Conservation (phyloP, 441 rosid genomes). For the Gossypium trilobum region DNA sequence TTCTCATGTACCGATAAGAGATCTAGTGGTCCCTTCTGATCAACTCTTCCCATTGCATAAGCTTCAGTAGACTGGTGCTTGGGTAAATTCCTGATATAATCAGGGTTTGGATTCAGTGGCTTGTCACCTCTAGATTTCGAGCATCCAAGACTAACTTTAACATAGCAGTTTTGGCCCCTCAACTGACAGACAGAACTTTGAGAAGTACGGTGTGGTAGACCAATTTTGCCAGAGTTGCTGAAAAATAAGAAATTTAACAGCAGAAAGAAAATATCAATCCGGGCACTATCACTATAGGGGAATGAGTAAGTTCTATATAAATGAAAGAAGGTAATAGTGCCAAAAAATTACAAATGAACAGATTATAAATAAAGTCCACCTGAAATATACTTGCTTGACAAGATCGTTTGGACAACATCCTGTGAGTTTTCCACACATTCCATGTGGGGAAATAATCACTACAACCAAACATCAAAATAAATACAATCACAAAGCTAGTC, state of each 20-base stretch:
- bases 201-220: slow-evolving; percentile 61
- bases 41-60: slow-evolving; percentile 46
- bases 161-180: slow-evolving; percentile 65
- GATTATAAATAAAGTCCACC: slow-evolving; percentile 33
- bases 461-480: slow-evolving; percentile 25
- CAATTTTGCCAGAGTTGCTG: slow-evolving; percentile 61
- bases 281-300: slow-evolving; percentile 1
- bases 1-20: slow-evolving; percentile 39
- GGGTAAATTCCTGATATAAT: slow-evolving; percentile 38
- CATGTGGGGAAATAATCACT: slow-evolving; percentile 97
- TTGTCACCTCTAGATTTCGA: slow-evolving; percentile 44
- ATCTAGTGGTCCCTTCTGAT: slow-evolving; percentile 47
- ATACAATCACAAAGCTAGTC: slow-evolving; percentile 21
- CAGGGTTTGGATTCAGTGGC: slow-evolving; percentile 36
- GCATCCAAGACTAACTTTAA: slow-evolving; percentile 84
- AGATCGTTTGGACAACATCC: slow-evolving; percentile 91
- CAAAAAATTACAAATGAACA: not conserved
- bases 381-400: slow-evolving; percentile 84
- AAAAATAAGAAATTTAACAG: slow-evolving; percentile 20
- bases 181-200: slow-evolving; percentile 52
- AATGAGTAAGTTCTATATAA: not conserved
- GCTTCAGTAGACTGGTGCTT: slow-evolving; percentile 60
- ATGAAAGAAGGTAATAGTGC: not conserved
- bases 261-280: slow-evolving; percentile 21
- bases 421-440: slow-evolving; percentile 87